Percentiles rank a stretch among this genome's conserved stretches.
phyloP scores from a whole-genome alignment of 176 grass and related monocot genomes.

The maize (Zea mays) region DNA sequence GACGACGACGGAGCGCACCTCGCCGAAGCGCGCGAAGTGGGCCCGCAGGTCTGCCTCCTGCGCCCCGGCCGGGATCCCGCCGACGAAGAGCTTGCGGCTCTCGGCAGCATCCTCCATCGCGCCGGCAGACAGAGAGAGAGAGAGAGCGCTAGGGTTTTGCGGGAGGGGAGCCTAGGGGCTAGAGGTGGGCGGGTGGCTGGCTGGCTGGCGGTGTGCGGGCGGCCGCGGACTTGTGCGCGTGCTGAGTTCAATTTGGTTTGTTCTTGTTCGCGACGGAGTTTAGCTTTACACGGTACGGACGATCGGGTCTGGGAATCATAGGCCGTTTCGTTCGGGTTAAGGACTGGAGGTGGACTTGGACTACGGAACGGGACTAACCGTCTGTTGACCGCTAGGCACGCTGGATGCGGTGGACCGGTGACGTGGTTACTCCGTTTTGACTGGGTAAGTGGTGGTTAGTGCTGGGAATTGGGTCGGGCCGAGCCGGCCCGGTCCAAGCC shows the following conservation, averaged over 20 bases:
- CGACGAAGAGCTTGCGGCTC: slow-evolving; percentile 74
- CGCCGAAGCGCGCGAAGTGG: slow-evolving; percentile 58
- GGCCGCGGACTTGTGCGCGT: slow-evolving; percentile 42
- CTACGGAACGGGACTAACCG: neutral
- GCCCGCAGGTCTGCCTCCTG: slow-evolving; percentile 52
- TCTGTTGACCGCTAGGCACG: slow-evolving; percentile 14
- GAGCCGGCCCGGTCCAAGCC: no score
- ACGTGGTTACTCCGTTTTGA: neutral
- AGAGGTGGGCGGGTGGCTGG: slow-evolving; percentile 34
- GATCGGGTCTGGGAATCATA: slow-evolving; percentile 25
- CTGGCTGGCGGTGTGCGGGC: neutral
- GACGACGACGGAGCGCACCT: slow-evolving; percentile 58
- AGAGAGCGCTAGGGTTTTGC: neutral
- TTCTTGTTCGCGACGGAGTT: slow-evolving; percentile 11
- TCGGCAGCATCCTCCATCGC: slow-evolving; percentile 22
- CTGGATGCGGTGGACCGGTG: neutral
- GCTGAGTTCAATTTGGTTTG: slow-evolving; percentile 25
- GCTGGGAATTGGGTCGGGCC: no score
- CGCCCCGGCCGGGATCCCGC: slow-evolving; percentile 63
- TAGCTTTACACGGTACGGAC: slow-evolving; percentile 25
- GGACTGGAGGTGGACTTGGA: neutral
- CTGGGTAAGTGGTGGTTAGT: no score
- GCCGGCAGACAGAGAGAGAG: neutral
- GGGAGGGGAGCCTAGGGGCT: neutral
- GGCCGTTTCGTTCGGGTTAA: neutral